Base-by-base conservation (phyloP, 768 basidiomycete species). In the Leccinum longicurvipes region DNA sequence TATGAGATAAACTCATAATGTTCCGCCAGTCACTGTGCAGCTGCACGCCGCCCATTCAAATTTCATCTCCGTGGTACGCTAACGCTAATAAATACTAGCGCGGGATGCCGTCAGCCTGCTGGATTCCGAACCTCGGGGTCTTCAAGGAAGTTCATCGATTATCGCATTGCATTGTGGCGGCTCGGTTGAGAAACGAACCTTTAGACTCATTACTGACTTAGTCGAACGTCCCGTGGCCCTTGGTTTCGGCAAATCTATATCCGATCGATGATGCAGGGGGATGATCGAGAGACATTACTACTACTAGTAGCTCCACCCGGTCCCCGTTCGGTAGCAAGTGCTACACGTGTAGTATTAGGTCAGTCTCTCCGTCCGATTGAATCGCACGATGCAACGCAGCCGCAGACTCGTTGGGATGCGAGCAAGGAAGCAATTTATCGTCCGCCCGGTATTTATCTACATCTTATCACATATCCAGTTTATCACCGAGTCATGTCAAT, bases 1-100 rank as follows among this genome's bases (percentile, higher is more conserved):
- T 41, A 19, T 41, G 39, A 41, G 19, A 11, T 19, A 41, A 19
- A 19, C n/a, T 19, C n/a, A n/a, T n/a, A n/a, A 41, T 7, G 39
- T 19, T 19, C 19, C 10, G 39, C n/a, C n/a, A n/a, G n/a, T n/a
- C n/a, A n/a, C n/a, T 39, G n/a, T 39, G 39, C 39, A 11, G 3
- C 39, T 39, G n/a, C 12, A 14, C 12, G 14, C 14, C 39, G 39
- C 39, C 19, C 39, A 41, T 41, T 41, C 39, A 41, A 2, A 10
- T 25, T 54, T 32, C 58, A 55, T 55, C 19, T 53, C 54, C 39
- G 51, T 11, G 12, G 36, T 10, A 39, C 36, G 36, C 39, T 11
- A 41, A 19, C 15, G n/a, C n/a, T 11, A 39, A 10, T 39, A 11
- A 32, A 6, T 15, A 28, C 8, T 10, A 41, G n/a, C 39, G n/a